Base-by-base conservation (phyloP, 140 eudicot genomes). In the Oenanthe javanica region DNA sequence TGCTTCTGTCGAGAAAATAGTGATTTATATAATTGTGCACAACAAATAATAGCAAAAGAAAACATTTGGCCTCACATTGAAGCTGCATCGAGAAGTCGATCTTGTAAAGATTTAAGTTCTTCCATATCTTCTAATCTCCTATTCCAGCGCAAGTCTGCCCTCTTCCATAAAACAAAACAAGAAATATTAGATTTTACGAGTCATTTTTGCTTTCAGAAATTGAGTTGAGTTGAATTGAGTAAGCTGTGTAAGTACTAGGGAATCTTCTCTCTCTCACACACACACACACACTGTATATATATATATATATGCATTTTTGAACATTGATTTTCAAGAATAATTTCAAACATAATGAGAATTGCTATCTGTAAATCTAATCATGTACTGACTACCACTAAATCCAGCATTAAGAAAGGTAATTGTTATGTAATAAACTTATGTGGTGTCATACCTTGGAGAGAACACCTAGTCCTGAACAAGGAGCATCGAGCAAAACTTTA, bases 101-200 rank as follows among this genome's bases (percentile, higher is more conserved):
- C 97, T 85, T 94, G 98, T 86, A 94, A 83, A 66, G 64, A 63
- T 84, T 86, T 92, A 48, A 94, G 96, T 89, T 94, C 80, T 81
- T 90, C 96, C 97, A 94, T 90, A 86, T 94, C 98, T 86, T 94
- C 98, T 23, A 86, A 76, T 85, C 85, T 89, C 86, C 93, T 89
- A 84, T 94, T 94, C 98, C 98, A 94, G 23, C 98, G 94, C 82
- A 94, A 84, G 80, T 94, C 98, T 64, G 98, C 94, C 78, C 98
- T 92, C 98, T 94, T 75, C 75, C 80, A 74, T 59, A 78, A 69
- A 61, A 38, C 14, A 43, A 66, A 81, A 50, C 50, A 72, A 46
- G 64, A 79, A 23, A 16, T 51, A 2, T 49, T 74, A 51, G n/a
- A 69, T 64, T 73, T 46, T 78, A 21, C 11, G 16, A 66, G 16